phyloP scores from a whole-genome alignment of 2,329 filamentous ascomycete genomes.

The Epichloe sibirici region DNA sequence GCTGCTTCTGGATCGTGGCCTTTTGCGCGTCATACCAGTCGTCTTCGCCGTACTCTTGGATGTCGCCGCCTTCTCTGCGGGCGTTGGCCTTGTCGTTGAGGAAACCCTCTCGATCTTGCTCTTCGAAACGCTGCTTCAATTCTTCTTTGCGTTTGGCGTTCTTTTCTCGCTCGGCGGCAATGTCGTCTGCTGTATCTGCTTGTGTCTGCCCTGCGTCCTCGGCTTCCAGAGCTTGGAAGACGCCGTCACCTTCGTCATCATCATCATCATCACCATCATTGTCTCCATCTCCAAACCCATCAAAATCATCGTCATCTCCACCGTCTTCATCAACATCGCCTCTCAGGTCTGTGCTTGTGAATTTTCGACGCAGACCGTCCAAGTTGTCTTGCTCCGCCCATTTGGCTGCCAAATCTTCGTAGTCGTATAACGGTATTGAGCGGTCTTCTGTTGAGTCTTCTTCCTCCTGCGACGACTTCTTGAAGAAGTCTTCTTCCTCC shows the following conservation, averaged over 20 bases:
- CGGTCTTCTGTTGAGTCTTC: conserved; percentile 71
- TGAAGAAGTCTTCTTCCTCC: conserved; percentile 57
- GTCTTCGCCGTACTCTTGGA: conserved; percentile 86
- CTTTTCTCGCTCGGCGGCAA: conserved; percentile 82
- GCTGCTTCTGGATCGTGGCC: conserved; percentile 84
- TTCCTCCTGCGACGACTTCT: conserved; percentile 48
- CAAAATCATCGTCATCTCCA: conserved; percentile 41
- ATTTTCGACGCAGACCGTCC: conserved; percentile 60
- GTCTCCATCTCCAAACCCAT: conserved; percentile 38
- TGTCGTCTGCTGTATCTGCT: conserved; percentile 30
- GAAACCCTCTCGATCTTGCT: conserved; percentile 95
- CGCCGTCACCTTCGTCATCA: conserved; percentile 63
- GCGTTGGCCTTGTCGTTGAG: conserved; percentile 77
- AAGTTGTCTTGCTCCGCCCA: conserved; percentile 75
- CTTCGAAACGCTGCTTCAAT: conserved; percentile 85
- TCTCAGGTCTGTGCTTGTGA: conserved; percentile 54
- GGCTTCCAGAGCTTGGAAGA: conserved; percentile 70
- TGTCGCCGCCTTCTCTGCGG: conserved; percentile 52
- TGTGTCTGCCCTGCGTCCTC: conserved; percentile 26
- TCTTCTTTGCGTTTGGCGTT: conserved; percentile 93
- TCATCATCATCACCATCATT: conserved; percentile 46
- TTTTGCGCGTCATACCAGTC: conserved; percentile 99
- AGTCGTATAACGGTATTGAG: conserved; percentile 66
- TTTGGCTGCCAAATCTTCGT: conserved; percentile 67
- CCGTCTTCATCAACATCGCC: conserved; percentile 28